Percentiles rank a stretch among this genome's conserved stretches.
These are phyloP conservation scores for Thamnidium elegans DNA, from an alignment of 192 early-diverging fungal species.

Conservation along the genomic window DNA sequence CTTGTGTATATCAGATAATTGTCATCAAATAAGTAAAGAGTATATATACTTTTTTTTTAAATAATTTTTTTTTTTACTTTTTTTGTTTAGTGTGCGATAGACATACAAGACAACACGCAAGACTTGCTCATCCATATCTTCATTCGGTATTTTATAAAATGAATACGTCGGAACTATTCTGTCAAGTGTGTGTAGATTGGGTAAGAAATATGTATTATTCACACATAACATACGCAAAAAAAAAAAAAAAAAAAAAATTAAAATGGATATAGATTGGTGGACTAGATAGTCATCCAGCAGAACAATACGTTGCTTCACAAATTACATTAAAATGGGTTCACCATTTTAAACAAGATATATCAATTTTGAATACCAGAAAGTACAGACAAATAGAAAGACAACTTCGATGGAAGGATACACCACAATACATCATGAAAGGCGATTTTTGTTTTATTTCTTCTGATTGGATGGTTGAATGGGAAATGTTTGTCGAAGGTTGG, in stretches of 20 bases:
- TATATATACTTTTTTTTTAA: not conserved
- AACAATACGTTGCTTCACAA: conserved; percentile 1
- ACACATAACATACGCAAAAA: not conserved
- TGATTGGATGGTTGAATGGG: conserved; percentile 21
- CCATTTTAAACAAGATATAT: not conserved
- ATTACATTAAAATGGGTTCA: conserved; percentile 2
- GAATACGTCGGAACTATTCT: conserved; percentile 18
- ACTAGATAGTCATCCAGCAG: conserved; percentile 9
- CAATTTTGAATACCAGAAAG: not conserved
- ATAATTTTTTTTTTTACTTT: not conserved
- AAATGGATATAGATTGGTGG: conserved; percentile 17
- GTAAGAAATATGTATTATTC: conserved; percentile 2
- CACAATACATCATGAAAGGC: conserved; percentile 8
- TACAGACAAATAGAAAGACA: conserved; percentile 5
- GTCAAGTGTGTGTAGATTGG: conserved; percentile 23
- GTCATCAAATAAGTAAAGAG: conserved; percentile 12
- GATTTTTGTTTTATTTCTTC: conserved; percentile 12
- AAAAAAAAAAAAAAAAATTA: not conserved
- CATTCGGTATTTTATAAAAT: conserved; percentile 26
- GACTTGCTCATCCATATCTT: not conserved
- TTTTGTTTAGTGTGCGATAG: conserved; percentile 20
- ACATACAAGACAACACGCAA: conserved; percentile 19
- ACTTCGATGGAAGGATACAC: conserved; percentile 17
- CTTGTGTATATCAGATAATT: conserved; percentile 5
- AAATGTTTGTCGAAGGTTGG: conserved; percentile 26